Base-by-base conservation (phyloP, 1,284 basidiomycete genomes). In the Ustilago vetiveriae region DNA sequence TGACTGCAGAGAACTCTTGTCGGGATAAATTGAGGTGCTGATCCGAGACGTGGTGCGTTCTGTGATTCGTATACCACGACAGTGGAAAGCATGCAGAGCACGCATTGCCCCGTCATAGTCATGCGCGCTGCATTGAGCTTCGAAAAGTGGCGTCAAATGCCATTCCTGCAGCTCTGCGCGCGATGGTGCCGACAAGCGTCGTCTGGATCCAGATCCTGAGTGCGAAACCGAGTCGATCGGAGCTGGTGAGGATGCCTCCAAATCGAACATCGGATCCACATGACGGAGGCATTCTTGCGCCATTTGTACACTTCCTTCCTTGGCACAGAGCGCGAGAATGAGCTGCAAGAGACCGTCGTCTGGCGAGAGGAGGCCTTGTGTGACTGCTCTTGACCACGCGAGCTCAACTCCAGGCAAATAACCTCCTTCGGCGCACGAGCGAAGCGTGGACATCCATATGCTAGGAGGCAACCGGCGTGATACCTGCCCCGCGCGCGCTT, bases 391-490 rank as follows among this genome's bases (percentile, higher is more conserved):
- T 7, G 69, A 46, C 78, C 78, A 80, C 6, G 76, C 70, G 14
- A 70, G 54, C 17, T 68, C 57, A 4, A 77, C 54, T 6, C 65
- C 78, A 8, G 71, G 66, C 9, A 72, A 16, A 38, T 71, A 75
- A 36, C 62, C 59, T 1, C 57, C 57, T 26, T 70, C 59, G 13
- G 76, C 74, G 29, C 70, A 76, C 1, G 48, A 43, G 10, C 73
- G 58, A 26, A 80, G 59, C 14, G 74, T 51, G 10, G 62, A 42
- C 68, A 78, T 77, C 75, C 76, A 78, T 13, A 64, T 39, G 35
- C 68, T 67, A 0, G 68, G 68, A 3, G 62, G 21, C 21, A 71
- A 37, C 3, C 45, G 53, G 14, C 48, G 52, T 0, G 72, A 50
- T 1, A 71, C 52, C 22, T 53, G 45, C 8, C 59, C 56, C 7